These are phyloP conservation scores for Seiridium cupressi DNA, from an alignment of 2,329 filamentous ascomycete genomes.

Conservation along the genomic window DNA sequence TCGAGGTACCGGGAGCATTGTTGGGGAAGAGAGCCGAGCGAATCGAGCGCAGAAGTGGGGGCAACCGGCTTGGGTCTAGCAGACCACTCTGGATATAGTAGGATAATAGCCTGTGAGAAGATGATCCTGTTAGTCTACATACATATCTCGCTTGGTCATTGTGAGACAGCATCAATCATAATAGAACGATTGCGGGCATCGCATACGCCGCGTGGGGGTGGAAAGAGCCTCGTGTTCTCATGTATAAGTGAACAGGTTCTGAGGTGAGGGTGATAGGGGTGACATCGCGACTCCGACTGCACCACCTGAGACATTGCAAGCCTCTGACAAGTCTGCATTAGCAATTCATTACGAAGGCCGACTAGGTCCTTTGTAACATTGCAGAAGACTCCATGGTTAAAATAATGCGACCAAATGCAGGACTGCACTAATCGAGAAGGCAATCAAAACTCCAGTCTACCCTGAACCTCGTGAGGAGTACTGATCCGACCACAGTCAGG, in stretches of 20 bases:
- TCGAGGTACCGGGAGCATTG: slow-evolving; percentile 68
- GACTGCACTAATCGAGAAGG: background rate
- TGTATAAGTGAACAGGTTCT: too few relatives aligned
- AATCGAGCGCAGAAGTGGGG: slow-evolving; percentile 66
- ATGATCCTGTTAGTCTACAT: background rate
- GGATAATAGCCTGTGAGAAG: slow-evolving; percentile 53
- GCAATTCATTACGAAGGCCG: too few relatives aligned
- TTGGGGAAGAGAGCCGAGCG: slow-evolving; percentile 84
- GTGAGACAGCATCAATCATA: slow-evolving; percentile 7
- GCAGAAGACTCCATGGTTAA: background rate
- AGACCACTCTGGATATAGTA: slow-evolving; percentile 54
- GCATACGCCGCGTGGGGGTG: background rate
- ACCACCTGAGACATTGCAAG: too few relatives aligned
- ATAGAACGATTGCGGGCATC: slow-evolving; percentile 18
- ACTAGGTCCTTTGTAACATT: background rate
- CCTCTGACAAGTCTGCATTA: too few relatives aligned
- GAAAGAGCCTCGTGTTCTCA: too few relatives aligned
- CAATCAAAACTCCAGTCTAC: background rate
- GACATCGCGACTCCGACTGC: too few relatives aligned
- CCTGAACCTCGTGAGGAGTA: background rate
- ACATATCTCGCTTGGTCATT: background rate
- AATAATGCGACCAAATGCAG: background rate
- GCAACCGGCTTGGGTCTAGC: slow-evolving; percentile 63
- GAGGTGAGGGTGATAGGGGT: too few relatives aligned
- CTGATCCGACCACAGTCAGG: background rate